phyloP scores from a whole-genome alignment of 768 basidiomycete species.

The Lentinula detonsa region DNA sequence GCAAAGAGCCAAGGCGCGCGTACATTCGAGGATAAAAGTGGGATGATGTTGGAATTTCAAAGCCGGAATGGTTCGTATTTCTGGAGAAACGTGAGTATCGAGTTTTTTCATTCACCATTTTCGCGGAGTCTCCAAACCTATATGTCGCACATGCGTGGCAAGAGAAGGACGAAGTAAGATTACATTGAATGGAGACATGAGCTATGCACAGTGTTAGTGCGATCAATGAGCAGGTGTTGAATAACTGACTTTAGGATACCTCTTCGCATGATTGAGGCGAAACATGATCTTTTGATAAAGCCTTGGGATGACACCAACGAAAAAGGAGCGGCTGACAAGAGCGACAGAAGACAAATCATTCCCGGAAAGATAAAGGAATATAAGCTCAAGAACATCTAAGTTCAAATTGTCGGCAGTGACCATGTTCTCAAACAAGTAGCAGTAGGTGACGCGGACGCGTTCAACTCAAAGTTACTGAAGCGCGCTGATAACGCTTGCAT shows the following conservation, averaged over 20 bases:
- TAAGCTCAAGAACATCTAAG: slow-evolving; percentile 67
- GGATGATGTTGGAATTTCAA: slow-evolving; percentile 26
- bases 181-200: slow-evolving; percentile 57
- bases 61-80: slow-evolving; percentile 44
- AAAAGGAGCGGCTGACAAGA: slow-evolving; percentile 61
- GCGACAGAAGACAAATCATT: slow-evolving; percentile 56
- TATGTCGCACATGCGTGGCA: slow-evolving; percentile 51
- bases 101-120: neutral
- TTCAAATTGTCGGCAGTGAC: slow-evolving; percentile 64
- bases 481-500: too few relatives aligned
- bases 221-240: neutral
- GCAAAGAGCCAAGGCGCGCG: slow-evolving; percentile 40
- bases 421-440: slow-evolving; percentile 27
- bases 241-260: slow-evolving; percentile 41
- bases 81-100: slow-evolving; percentile 20
- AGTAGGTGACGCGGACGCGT: too few relatives aligned
- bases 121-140: slow-evolving; percentile 34
- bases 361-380: slow-evolving; percentile 48
- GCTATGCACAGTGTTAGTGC: slow-evolving; percentile 16
- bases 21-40: slow-evolving; percentile 47
- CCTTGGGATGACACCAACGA: slow-evolving; percentile 55
- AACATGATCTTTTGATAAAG: slow-evolving; percentile 58
- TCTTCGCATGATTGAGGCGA: slow-evolving; percentile 49
- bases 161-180: slow-evolving; percentile 46
- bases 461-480: too few relatives aligned